A percentile compares a stretch with the other conserved stretches of the same genome.
These are phyloP conservation scores for Alternaria sp. DNA, from an alignment of 2,329 filamentous ascomycete species.

Conservation along the genomic window DNA sequence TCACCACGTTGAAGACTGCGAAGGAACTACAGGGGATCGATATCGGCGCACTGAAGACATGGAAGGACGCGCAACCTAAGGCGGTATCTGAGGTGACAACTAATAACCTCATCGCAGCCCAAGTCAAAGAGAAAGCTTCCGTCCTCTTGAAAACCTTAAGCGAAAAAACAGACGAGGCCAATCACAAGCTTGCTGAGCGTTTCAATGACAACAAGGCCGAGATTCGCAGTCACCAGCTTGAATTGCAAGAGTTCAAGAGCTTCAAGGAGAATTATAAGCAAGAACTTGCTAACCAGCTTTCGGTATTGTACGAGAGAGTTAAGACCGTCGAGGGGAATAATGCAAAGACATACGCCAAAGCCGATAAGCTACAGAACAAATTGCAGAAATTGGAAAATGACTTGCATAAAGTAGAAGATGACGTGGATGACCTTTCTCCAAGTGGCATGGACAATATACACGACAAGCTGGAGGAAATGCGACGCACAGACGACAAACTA, in stretches of 20 bases:
- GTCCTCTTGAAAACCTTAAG: neutral
- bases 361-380: neutral
- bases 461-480: neutral
- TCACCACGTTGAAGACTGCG: neutral
- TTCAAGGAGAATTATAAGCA: conserved; percentile 3
- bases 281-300: conserved; percentile 2
- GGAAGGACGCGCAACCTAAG: conserved; percentile 5
- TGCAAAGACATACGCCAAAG: neutral
- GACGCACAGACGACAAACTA: neutral
- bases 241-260: neutral
- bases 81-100: neutral
- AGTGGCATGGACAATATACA: neutral
- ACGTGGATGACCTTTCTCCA: neutral
- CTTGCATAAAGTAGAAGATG: neutral
- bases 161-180: neutral
- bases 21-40: neutral
- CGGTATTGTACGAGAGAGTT: conserved; percentile 2
- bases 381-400: neutral
- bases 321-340: neutral
- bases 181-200: neutral
- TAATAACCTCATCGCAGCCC: neutral
- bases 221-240: neutral
- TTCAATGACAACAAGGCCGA: neutral
- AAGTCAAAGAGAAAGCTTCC: neutral
- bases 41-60: neutral